Percentiles rank a stretch among this genome's conserved stretches.
These are phyloP conservation scores for Rosellinia necatrix DNA, from an alignment of 2,329 filamentous ascomycete species.

Conservation along the genomic window DNA sequence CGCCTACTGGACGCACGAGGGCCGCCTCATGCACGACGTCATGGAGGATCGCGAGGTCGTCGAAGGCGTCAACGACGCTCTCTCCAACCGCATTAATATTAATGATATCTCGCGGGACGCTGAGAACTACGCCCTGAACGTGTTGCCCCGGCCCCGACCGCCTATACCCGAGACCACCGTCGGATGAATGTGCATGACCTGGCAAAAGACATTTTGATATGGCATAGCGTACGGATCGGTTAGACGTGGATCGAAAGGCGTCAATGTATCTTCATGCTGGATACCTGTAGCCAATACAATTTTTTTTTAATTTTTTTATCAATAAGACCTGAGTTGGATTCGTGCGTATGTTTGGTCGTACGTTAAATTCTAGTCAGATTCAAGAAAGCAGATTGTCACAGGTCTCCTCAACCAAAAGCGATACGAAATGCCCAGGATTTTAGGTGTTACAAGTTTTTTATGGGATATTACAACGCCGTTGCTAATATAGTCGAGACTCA, in stretches of 20 bases:
- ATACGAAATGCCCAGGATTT: background rate
- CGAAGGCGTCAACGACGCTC: constrained; percentile 69
- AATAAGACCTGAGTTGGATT: background rate
- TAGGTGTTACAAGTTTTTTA: constrained; percentile 9
- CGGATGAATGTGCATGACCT: background rate
- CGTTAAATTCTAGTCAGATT: no score
- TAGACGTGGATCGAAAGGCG: background rate
- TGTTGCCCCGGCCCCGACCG: constrained; percentile 38
- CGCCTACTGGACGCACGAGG: constrained; percentile 83
- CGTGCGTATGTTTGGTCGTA: background rate
- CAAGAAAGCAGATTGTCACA: background rate
- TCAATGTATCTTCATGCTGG: background rate
- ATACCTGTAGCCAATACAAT: background rate
- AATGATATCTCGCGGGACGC: constrained; percentile 65
- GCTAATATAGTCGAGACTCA: constrained; percentile 8
- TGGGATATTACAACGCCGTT: constrained; percentile 17
- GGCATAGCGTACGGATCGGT: background rate
- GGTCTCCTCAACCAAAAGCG: background rate
- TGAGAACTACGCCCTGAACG: constrained; percentile 60
- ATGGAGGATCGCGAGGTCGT: constrained; percentile 81
- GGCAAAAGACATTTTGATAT: background rate
- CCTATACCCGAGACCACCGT: background rate
- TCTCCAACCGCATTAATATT: constrained; percentile 68
- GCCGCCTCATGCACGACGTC: constrained; percentile 69
- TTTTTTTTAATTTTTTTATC: no score